Conservation (phyloP, 495 filamentous ascomycete species). For the Daldinia concentrica region DNA sequence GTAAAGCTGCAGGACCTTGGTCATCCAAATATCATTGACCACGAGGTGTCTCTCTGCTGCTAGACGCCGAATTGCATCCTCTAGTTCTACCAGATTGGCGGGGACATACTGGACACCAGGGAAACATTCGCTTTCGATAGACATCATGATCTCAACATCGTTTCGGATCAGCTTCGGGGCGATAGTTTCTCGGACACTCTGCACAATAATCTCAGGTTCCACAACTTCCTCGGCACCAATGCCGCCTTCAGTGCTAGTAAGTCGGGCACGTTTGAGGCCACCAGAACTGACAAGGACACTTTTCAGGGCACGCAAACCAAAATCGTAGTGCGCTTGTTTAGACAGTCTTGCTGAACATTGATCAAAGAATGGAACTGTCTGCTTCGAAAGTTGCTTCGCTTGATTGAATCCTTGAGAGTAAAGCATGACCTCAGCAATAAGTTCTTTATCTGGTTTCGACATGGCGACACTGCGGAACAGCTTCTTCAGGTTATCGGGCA, state of each 20-base stretch:
- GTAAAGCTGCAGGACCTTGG: conserved; percentile 93
- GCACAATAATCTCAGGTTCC: conserved; percentile 98
- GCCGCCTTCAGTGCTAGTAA: conserved; percentile 63
- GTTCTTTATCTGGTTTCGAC: conserved; percentile 99
- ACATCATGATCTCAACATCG: conserved; percentile 87
- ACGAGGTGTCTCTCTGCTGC: conserved; percentile 84
- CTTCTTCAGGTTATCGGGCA: conserved; percentile 99
- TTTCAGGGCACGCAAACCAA: conserved; percentile 95
- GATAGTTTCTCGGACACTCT: conserved; percentile 98
- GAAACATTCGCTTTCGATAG: conserved; percentile 86
- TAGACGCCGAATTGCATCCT: conserved; percentile 81
- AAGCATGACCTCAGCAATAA: conserved; percentile 99
- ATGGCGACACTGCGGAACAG: conserved; percentile 98
- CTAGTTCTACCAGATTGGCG: conserved; percentile 80
- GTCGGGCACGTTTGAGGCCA: conserved; percentile 86
- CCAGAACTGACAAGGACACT: conserved; percentile 98
- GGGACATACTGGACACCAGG: conserved; percentile 92
- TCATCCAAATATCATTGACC: conserved; percentile 93
- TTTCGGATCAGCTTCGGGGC: conserved; percentile 92
- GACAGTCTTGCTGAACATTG: conserved; percentile 80
- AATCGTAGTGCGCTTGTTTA: conserved; percentile 99
- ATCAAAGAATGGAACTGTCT: conserved; percentile 98
- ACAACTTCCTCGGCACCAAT: conserved; percentile 76
- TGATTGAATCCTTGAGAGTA: conserved; percentile 99
- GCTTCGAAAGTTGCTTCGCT: conserved; percentile 89